A percentile compares a stretch with the other conserved stretches of the same genome.
These are phyloP conservation scores for Leishmania lainsoni DNA, from an alignment of 208 protist species.

Conservation along the genomic window DNA sequence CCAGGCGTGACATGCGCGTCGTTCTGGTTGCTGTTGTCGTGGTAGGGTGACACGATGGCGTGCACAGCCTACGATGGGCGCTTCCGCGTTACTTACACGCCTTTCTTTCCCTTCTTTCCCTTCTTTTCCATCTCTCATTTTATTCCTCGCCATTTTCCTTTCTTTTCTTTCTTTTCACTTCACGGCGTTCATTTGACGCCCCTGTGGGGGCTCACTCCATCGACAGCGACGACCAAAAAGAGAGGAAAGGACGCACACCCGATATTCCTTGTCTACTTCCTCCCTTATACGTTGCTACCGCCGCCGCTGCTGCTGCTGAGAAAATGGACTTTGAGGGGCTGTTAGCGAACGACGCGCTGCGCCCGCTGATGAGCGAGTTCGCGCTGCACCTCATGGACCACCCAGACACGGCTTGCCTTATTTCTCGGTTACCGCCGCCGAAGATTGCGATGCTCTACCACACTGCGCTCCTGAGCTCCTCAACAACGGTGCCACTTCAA, in stretches of 20 bases:
- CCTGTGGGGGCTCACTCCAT: background rate
- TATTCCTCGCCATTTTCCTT: background rate
- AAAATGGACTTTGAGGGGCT: constrained; percentile 30
- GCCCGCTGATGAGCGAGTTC: constrained; percentile 24
- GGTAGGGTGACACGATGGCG: background rate
- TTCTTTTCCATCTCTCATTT: background rate
- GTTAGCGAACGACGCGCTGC: constrained; percentile 26
- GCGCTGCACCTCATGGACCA: constrained; percentile 29
- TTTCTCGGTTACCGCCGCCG: constrained; percentile 22
- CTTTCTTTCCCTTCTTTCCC: background rate
- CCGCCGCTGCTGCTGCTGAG: background rate
- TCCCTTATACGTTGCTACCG: background rate
- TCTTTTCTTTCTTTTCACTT: background rate
- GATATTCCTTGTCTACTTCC: background rate
- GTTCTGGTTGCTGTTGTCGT: background rate
- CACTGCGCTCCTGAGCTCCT: constrained; percentile 25
- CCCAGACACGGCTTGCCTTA: constrained; percentile 19
- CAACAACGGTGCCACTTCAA: background rate
- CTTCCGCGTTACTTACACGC: background rate
- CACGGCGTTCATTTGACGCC: background rate
- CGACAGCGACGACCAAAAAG: background rate
- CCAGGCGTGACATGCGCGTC: background rate
- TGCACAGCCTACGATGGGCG: background rate
- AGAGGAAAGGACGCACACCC: background rate
- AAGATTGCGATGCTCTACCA: constrained; percentile 34